Evolutionary conservation across 2,329 filamentous ascomycete species (phyloP), one percentile per base, ranked within the genome.

Genomic region (Cadophora sp.): DNA sequence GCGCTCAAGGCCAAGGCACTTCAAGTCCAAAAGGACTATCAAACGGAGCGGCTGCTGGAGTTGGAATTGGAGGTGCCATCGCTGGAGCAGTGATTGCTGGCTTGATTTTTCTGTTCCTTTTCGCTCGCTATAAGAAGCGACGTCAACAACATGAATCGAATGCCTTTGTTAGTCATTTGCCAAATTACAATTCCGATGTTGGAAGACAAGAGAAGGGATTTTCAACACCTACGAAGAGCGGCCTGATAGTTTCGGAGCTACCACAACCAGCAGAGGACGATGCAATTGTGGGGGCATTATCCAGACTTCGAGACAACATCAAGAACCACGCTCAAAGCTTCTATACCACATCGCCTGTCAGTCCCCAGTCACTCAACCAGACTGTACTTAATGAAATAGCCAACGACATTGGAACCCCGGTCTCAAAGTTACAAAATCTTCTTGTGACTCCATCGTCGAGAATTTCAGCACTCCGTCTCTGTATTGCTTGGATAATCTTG

Each of bases 31-130:
- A 22, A 48, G 39, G 60, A 41, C 14, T 62, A 13, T 30, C 53
- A 4, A 36, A 18, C 8, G 78, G 76, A 7, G 73, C 73, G 0
- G 71, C 71, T 8, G 79, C 78, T 41, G 79, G 79, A 0, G 72
- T 80, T 22, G 79, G 73, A 4, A 74, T 81, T n/a, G 79, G 75
- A 1, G 77, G 75, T 64, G 69, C 78, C n/a, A 20, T 77, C 14
- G 73, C 72, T 2, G 79, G 78, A 0, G 75, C 74, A 73, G 2
- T 77, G 65, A 39, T 67, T 70, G 50, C 70, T 0, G 65, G 47
- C 16, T 16, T 69, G 13, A 55, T 66, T n/a, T 1, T 63, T 20
- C 64, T 66, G 13, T 22, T 66, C 18, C 56, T 71, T 4, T 65
- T 68, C 47, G 39, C 36, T 18, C 8, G 47, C 14, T 18, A 64